Conservation (phyloP, 176 grass and related monocot genomes). For the Triticum dicoccoides region DNA sequence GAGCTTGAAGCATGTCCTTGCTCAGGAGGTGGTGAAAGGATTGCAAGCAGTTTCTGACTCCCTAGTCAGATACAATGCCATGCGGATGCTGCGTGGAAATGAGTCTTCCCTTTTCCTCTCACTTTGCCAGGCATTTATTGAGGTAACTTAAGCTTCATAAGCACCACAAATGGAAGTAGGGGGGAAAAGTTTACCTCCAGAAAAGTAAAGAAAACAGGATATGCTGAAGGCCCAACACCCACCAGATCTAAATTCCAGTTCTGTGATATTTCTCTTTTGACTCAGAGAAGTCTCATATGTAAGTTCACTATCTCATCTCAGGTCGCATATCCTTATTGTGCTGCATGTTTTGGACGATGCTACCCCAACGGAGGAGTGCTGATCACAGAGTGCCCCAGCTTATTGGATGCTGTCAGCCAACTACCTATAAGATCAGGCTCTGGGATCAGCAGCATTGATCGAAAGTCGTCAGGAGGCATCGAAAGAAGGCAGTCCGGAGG, state of each 20-base stretch:
- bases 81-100: conserved; percentile 85
- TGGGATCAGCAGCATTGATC: conserved; percentile 12
- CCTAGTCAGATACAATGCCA: conserved; percentile 92
- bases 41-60: conserved; percentile 86
- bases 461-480: conserved; percentile 21
- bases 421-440: conserved; percentile 50
- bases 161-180: neutral
- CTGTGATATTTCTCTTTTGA: neutral
- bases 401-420: conserved; percentile 62
- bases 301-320: conserved; percentile 31
- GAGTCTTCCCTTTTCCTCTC: conserved; percentile 88
- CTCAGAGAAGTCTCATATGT: neutral
- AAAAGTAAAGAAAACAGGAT: neutral
- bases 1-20: conserved; percentile 75
- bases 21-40: conserved; percentile 85
- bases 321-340: conserved; percentile 75
- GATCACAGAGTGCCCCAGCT: conserved; percentile 60
- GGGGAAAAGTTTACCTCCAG: neutral
- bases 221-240: neutral
- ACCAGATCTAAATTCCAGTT: neutral
- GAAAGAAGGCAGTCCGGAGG: conserved; percentile 20
- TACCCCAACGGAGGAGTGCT: conserved; percentile 79
- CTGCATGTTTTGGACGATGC: conserved; percentile 83
- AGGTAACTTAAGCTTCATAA: conserved; percentile 53
- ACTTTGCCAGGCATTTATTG: conserved; percentile 85